These are phyloP conservation scores for Podospora fimiseda DNA, from an alignment of 495 filamentous ascomycete genomes.

Conservation along the genomic window DNA sequence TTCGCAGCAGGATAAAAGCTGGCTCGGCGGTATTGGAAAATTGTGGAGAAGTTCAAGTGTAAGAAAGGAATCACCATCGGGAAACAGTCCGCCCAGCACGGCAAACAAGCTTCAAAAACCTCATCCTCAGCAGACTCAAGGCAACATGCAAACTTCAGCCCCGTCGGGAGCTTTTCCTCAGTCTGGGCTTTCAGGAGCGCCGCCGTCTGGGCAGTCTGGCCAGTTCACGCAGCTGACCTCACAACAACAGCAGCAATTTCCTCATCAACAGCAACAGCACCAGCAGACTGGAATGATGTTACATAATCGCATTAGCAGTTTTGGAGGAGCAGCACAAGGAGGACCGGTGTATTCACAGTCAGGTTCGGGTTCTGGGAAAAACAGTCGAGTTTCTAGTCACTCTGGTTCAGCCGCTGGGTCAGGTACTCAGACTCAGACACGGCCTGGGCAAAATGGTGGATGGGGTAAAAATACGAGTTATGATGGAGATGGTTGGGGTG, in stretches of 20 bases:
- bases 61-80: not conserved
- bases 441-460: not conserved
- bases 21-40: not conserved
- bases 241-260: not conserved
- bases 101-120: not conserved
- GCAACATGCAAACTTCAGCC: no score
- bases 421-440: not conserved
- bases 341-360: not conserved
- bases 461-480: not conserved
- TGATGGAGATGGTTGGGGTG: not conserved
- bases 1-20: not conserved
- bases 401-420: not conserved
- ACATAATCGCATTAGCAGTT: not conserved
- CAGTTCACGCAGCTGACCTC: not conserved
- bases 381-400: not conserved
- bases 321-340: not conserved
- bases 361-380: not conserved
- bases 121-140: not conserved
- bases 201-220: not conserved
- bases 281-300: not conserved
- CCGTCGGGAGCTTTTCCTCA: no score
- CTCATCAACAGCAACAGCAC: slow-evolving; percentile 4
- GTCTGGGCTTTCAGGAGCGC: no score
- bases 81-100: not conserved
- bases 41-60: not conserved